A percentile compares a stretch with the other conserved stretches of the same genome.
Evolutionary conservation across 192 early-diverging fungal genomes (phyloP).

Genomic region (Thoreauomyces humboldtii): DNA sequence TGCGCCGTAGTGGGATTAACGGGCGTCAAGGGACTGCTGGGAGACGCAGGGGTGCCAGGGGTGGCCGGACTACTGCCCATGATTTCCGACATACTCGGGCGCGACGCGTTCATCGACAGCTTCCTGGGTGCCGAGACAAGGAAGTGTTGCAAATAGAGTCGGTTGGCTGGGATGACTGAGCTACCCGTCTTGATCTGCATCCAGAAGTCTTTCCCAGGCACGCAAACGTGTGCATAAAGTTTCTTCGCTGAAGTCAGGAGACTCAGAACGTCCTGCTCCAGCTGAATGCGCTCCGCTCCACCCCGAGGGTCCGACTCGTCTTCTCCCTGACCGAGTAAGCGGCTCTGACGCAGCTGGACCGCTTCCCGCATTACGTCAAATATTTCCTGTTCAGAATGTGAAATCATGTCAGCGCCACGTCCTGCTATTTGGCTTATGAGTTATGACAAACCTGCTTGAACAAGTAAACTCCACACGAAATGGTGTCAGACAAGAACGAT

Average conservation of each 20-base stretch:
- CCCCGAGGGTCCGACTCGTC: constrained; percentile 12
- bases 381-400: too few relatives aligned
- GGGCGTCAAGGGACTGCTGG: neutral
- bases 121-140: constrained; percentile 59
- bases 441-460: too few relatives aligned
- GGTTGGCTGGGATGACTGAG: constrained; percentile 92
- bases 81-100: neutral
- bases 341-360: constrained; percentile 64
- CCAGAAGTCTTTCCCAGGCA: constrained; percentile 80
- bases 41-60: neutral
- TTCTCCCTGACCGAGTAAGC: constrained; percentile 54
- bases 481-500: constrained; percentile 89
- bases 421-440: too few relatives aligned
- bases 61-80: neutral
- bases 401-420: too few relatives aligned
- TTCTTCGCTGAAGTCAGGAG: constrained; percentile 77
- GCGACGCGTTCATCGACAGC: constrained; percentile 55
- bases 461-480: constrained; percentile 93
- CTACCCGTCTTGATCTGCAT: constrained; percentile 93
- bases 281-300: constrained; percentile 59
- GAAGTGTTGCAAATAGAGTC: constrained; percentile 85
- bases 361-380: constrained; percentile 82
- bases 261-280: constrained; percentile 93
- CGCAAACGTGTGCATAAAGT: constrained; percentile 76
- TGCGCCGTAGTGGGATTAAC: constrained; percentile 35